Conservation (phyloP, 2,329 filamentous ascomycete genomes). For the Chaetothyriales sp. region DNA sequence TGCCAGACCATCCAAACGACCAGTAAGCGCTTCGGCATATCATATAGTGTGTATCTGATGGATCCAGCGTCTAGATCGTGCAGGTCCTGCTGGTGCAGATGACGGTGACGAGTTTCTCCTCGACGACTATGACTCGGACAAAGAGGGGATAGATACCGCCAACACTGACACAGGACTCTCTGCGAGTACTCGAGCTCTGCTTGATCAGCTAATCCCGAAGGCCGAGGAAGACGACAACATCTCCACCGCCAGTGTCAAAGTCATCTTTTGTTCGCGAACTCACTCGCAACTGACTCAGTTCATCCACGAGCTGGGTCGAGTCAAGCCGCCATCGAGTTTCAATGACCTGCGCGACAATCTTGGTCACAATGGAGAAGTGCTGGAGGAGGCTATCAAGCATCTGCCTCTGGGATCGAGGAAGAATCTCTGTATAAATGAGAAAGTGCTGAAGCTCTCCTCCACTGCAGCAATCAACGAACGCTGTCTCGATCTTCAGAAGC, state of each 20-base stretch:
- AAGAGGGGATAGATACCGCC: conserved; percentile 23
- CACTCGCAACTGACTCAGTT: conserved; percentile 88
- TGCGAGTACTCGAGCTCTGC: conserved; percentile 56
- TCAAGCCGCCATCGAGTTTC: conserved; percentile 55
- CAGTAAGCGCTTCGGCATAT: neutral
- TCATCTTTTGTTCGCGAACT: conserved; percentile 84
- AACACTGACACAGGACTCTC: conserved; percentile 41
- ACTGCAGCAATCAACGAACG: conserved; percentile 81
- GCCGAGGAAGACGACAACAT: conserved; percentile 32
- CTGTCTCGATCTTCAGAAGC: conserved; percentile 77
- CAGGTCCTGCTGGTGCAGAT: neutral
- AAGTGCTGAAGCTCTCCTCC: conserved; percentile 54
- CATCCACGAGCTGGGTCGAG: conserved; percentile 62
- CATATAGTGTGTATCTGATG: neutral
- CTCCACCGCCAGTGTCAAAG: conserved; percentile 53
- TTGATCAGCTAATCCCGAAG: conserved; percentile 43
- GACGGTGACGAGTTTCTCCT: conserved; percentile 60
- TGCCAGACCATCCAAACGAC: conserved; percentile 4
- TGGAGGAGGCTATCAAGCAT: conserved; percentile 46
- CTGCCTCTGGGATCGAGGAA: conserved; percentile 74
- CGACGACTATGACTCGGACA: conserved; percentile 56
- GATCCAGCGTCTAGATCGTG: neutral
- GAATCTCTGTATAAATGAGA: conserved; percentile 75
- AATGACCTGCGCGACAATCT: conserved; percentile 14
- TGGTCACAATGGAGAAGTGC: neutral